Conservation (phyloP, 2,329 filamentous ascomycete species). For the Hysterium pulicare region DNA sequence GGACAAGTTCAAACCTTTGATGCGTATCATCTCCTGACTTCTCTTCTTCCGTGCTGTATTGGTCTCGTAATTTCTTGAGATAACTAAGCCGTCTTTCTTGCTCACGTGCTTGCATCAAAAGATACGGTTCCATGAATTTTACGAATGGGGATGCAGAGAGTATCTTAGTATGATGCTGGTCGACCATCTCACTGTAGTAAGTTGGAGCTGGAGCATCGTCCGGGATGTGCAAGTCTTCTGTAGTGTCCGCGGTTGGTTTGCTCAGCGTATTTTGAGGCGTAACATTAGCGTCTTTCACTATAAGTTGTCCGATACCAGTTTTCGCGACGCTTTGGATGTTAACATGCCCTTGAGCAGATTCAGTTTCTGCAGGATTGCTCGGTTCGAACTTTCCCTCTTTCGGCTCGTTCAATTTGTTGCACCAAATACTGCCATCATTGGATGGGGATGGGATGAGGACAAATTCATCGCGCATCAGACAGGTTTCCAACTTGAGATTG, state of each 20-base stretch:
- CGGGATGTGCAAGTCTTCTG: slow-evolving; percentile 53
- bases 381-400: background rate
- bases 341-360: background rate
- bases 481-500: slow-evolving; percentile 93
- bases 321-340: background rate
- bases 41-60: slow-evolving; percentile 48
- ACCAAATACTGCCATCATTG: slow-evolving; percentile 34
- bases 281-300: background rate
- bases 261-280: background rate
- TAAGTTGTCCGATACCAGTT: background rate
- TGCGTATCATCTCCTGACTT: slow-evolving; percentile 36
- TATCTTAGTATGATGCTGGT: slow-evolving; percentile 88
- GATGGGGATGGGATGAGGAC: slow-evolving; percentile 71
- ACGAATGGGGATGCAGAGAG: slow-evolving; percentile 95
- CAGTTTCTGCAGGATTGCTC: background rate
- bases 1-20: slow-evolving; percentile 83
- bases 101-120: slow-evolving; percentile 87
- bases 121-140: slow-evolving; percentile 88
- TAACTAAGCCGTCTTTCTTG: slow-evolving; percentile 82
- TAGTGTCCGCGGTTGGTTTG: background rate
- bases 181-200: slow-evolving; percentile 92
- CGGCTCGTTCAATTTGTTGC: slow-evolving; percentile 5
- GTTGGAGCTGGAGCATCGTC: slow-evolving; percentile 83
- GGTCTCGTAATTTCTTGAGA: slow-evolving; percentile 77
- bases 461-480: slow-evolving; percentile 87